Evolutionary conservation across 371 early-diverging fungal species (phyloP).

Genomic region (Capillidium rhysosporum): DNA sequence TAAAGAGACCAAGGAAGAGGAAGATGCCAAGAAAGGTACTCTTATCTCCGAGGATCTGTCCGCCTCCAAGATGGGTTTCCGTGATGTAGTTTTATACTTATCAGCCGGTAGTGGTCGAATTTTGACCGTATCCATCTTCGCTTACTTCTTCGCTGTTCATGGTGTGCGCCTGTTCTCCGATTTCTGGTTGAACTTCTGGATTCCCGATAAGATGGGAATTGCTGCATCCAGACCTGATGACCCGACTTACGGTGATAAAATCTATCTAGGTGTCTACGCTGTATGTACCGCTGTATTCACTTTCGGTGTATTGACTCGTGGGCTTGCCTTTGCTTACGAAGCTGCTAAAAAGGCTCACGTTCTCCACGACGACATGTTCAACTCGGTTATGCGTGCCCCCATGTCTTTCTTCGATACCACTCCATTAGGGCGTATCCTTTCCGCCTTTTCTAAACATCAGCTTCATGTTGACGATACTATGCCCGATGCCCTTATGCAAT

Average conservation of each 20-base stretch:
- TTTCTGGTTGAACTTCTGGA: constrained; percentile 5
- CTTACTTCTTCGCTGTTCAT: not conserved
- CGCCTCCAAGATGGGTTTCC: constrained; percentile 11
- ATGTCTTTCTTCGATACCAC: constrained; percentile 63
- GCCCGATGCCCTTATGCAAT: constrained; percentile 14
- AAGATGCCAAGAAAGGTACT: not conserved
- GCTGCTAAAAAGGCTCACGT: constrained; percentile 11
- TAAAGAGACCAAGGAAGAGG: constrained; percentile 6
- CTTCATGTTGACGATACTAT: constrained; percentile 41
- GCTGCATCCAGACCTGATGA: not conserved
- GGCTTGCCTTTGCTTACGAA: constrained; percentile 14
- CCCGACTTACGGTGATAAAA: not conserved
- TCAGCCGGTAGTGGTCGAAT: not conserved
- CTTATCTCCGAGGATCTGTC: constrained; percentile 9
- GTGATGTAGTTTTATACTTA: constrained; percentile 11
- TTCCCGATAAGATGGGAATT: not conserved
- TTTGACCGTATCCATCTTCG: constrained; percentile 1
- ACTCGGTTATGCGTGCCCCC: constrained; percentile 32
- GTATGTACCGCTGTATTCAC: constrained; percentile 15
- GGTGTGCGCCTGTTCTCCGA: constrained; percentile 1
- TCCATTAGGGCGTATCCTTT: constrained; percentile 62
- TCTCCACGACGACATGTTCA: constrained; percentile 32
- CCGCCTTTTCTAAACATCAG: constrained; percentile 51
- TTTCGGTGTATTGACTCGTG: constrained; percentile 14
- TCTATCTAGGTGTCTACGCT: constrained; percentile 18